Evolutionary conservation across 805 yeast genomes (phyloP).

Genomic region (Blastobotrys terrestris): DNA sequence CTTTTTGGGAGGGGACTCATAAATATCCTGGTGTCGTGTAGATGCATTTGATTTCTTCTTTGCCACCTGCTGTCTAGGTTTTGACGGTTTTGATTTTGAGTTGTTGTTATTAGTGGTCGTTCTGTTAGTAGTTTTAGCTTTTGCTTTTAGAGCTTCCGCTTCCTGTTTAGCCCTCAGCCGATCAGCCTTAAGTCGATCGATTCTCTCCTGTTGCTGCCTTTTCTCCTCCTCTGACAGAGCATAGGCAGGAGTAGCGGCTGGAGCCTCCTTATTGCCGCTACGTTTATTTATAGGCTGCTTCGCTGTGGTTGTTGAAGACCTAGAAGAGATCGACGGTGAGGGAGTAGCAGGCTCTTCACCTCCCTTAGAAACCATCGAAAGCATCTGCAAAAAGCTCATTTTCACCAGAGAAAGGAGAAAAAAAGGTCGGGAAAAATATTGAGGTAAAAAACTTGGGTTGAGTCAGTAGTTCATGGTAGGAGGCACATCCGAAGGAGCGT

Average conservation of each 20-base stretch:
- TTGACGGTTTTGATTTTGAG: background rate
- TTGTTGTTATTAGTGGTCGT: slow-evolving; percentile 3
- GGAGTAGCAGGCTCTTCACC: background rate
- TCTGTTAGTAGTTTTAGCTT: slow-evolving; percentile 1
- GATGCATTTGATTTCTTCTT: slow-evolving; percentile 1
- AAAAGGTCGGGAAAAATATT: too few relatives aligned
- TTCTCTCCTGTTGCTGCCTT: slow-evolving; percentile 20
- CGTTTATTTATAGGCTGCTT: slow-evolving; percentile 4
- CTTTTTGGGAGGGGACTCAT: slow-evolving; percentile 18
- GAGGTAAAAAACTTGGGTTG: too few relatives aligned
- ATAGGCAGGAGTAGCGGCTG: background rate
- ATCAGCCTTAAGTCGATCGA: slow-evolving; percentile 26
- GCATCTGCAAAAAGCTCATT: slow-evolving; percentile 26
- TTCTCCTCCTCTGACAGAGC: slow-evolving; percentile 18
- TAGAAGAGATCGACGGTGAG: slow-evolving; percentile 1
- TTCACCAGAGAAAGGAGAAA: background rate
- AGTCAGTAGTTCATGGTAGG: background rate
- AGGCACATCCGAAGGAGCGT: background rate
- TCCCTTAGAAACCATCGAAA: slow-evolving; percentile 19
- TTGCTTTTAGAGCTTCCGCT: slow-evolving; percentile 5
- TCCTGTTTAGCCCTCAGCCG: slow-evolving; percentile 16
- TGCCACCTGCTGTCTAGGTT: background rate
- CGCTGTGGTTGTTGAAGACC: slow-evolving; percentile 1
- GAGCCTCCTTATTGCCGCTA: background rate
- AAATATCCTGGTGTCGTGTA: slow-evolving; percentile 1